Percentiles rank a stretch among this genome's conserved stretches.
Conservation (phyloP, 148 eudicot species). For the Agrostemma githago region DNA sequence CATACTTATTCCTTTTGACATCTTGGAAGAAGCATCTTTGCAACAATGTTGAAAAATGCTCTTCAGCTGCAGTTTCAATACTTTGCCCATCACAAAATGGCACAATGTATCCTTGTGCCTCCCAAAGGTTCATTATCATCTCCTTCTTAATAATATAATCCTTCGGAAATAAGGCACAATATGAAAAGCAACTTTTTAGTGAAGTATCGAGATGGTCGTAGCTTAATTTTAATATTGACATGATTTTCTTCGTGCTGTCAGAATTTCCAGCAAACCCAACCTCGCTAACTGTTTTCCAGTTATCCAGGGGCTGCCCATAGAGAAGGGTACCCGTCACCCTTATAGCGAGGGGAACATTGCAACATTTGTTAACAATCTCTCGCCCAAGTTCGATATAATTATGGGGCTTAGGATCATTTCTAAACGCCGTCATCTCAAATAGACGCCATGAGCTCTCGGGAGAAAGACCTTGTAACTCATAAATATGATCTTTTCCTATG, state of each 20-base stretch:
- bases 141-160: too few species aligned
- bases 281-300: constrained; percentile 6
- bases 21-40: too few species aligned
- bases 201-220: constrained; percentile 12
- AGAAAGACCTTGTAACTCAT: constrained; percentile 26
- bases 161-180: constrained; percentile 16
- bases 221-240: constrained; percentile 19
- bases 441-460: constrained; percentile 27
- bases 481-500: constrained; percentile 17
- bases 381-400: constrained; percentile 8
- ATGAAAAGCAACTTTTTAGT: constrained; percentile 14
- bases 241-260: not conserved
- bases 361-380: constrained; percentile 26
- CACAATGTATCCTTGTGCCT: too few species aligned
- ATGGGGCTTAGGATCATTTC: not conserved
- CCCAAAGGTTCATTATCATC: too few species aligned
- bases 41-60: too few species aligned
- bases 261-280: constrained; percentile 1
- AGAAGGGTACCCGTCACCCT: constrained; percentile 22
- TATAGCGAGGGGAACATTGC: not conserved
- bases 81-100: too few species aligned
- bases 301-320: not conserved
- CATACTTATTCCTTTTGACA: too few species aligned
- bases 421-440: constrained; percentile 31
- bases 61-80: too few species aligned